Base-by-base conservation (phyloP, 306 rosid genomes). In the Psophocarpus tetragonolobus region DNA sequence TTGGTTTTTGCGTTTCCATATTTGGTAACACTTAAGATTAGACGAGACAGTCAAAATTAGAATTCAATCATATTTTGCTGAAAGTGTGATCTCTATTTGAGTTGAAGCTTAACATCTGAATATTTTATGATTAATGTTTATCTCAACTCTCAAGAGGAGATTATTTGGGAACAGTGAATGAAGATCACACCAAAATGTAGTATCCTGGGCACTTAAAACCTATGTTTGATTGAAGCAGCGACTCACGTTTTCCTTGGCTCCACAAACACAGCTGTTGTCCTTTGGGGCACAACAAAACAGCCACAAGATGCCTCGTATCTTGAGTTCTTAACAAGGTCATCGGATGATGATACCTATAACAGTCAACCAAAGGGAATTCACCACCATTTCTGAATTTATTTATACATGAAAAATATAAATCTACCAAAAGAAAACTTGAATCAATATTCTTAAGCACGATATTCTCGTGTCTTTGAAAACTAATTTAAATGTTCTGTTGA, bases 261-360 rank as follows among this genome's bases (percentile, higher is more conserved):
- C 2, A 92, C 92, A 64, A 92, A 92, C 63, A 95, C 96, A 24
- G 90, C 84, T 18, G 99, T 90, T 10, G 97, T 89, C 80, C 92
- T 85, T 54, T 78, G 66, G 13, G 94, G 93, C 73, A 92, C 87
- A 26, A 58, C 77, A 68, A 92, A 95, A 80, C 94, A 66, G 35
- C 96, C 97, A 1, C 92, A 83, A 45, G 86, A 84, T 18, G 84
- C 74, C 77, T 95, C 88, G 18, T 86, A 92, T 20, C 57, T 83
- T 66, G 99, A 92, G 5, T 80, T 86, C 82, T 83, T 95, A 33
- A 89, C 97, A n/a, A 77, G 50, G 14, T 86, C 81, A 85, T 95
- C 96, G 5, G 80, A 71, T 71, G 97, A 92, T 64, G 18, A 67
- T 36, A 67, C 74, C 99, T 95, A 84, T 81, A 77, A 61, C 38